Percentiles rank a stretch among this genome's conserved stretches.
phyloP scores from a whole-genome alignment of 2,329 filamentous ascomycete species.

The Cladosporium halotolerans region DNA sequence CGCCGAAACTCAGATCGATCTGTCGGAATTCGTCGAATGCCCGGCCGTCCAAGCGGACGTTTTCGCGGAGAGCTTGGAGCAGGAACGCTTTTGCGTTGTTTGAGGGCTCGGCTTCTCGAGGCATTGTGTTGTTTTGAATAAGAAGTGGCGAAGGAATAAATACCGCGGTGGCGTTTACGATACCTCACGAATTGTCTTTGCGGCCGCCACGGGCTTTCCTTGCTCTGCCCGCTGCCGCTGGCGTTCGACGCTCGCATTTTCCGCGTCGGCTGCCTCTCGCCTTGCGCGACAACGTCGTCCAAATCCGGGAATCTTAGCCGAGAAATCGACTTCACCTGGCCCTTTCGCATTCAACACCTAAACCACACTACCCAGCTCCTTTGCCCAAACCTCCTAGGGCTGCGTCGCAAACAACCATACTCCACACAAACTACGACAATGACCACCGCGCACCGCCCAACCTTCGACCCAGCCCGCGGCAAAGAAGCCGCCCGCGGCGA shows the following conservation, averaged over 20 bases:
- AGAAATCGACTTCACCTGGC: background rate
- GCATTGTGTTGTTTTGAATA: slow-evolving; percentile 55
- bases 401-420: background rate
- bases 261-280: background rate
- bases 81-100: slow-evolving; percentile 84
- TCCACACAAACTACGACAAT: slow-evolving; percentile 29
- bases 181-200: no score
- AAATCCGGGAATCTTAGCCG: slow-evolving; percentile 2
- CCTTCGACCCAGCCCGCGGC: slow-evolving; percentile 90
- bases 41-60: slow-evolving; percentile 78
- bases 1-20: slow-evolving; percentile 73
- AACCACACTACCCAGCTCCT: background rate
- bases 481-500: slow-evolving; percentile 92
- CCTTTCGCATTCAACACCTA: no score
- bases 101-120: slow-evolving; percentile 85
- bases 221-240: background rate
- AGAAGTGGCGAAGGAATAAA: background rate
- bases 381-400: background rate
- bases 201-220: background rate
- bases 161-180: no score
- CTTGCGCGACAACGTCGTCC: no score
- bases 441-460: slow-evolving; percentile 68
- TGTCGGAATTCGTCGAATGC: slow-evolving; percentile 72
- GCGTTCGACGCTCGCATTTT: slow-evolving; percentile 4
- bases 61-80: slow-evolving; percentile 71